Evolutionary conservation across 352 stramenopile genomes (phyloP).

Genomic region (Phytophthora quininea): DNA sequence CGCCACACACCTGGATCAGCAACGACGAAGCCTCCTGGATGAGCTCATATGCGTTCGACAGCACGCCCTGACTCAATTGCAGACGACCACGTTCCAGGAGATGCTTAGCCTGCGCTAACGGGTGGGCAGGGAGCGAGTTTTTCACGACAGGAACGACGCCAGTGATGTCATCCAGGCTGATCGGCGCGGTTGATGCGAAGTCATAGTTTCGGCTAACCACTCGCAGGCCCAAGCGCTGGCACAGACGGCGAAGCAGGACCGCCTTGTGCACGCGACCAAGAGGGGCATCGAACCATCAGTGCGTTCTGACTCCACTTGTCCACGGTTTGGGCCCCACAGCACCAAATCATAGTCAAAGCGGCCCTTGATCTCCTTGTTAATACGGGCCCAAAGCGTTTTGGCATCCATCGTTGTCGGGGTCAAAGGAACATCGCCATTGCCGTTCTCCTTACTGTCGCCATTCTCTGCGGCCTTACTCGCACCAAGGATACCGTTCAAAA

Average conservation of each 20-base stretch:
- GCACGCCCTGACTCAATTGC: conserved; percentile 74
- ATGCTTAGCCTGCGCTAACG: conserved; percentile 79
- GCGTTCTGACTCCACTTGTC: conserved; percentile 4
- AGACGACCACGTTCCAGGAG: conserved; percentile 89
- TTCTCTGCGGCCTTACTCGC: conserved; percentile 18
- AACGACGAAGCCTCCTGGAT: conserved; percentile 92
- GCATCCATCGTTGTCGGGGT: conserved; percentile 36
- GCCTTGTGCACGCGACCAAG: conserved; percentile 72
- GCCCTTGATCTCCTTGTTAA: conserved; percentile 68
- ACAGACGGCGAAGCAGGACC: conserved; percentile 92
- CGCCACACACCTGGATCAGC: conserved; percentile 94
- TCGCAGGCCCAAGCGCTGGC: conserved; percentile 92
- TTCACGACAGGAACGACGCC: conserved; percentile 95
- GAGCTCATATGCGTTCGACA: conserved; percentile 84
- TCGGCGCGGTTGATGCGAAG: conserved; percentile 74
- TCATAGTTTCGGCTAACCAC: conserved; percentile 92
- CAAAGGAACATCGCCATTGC: conserved; percentile 23
- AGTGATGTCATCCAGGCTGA: conserved; percentile 91
- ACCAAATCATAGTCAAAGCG: conserved; percentile 83
- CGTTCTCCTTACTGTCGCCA: conserved; percentile 17
- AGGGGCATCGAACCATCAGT: conserved; percentile 17
- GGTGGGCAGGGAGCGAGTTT: conserved; percentile 82
- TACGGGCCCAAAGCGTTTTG: conserved; percentile 58
- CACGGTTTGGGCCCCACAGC: conserved; percentile 60
- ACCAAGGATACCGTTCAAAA: conserved; percentile 89